phyloP scores from a whole-genome alignment of 1,284 basidiomycete genomes.

The Cutaneotrichosporon cavernicola region DNA sequence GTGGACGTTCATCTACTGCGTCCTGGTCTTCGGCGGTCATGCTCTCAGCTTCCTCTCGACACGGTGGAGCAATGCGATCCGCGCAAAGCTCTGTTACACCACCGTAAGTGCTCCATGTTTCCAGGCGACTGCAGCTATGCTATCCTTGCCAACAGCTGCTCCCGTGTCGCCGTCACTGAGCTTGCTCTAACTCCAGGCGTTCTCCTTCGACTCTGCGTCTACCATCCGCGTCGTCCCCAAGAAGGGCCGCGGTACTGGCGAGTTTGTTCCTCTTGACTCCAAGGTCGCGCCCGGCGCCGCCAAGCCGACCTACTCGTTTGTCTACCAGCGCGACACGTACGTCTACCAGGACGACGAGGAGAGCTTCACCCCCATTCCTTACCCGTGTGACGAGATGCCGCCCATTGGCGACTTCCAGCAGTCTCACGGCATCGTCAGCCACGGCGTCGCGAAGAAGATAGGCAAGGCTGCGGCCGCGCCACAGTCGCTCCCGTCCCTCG shows the following conservation, averaged over 20 bases:
- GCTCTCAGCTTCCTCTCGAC: conserved; percentile 91
- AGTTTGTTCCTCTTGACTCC: conserved; percentile 76
- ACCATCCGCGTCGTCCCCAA: conserved; percentile 82
- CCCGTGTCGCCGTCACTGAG: neutral
- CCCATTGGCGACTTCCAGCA: conserved; percentile 67
- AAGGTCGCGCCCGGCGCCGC: conserved; percentile 59
- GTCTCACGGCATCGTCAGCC: conserved; percentile 57
- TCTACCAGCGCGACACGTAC: conserved; percentile 95
- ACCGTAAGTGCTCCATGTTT: conserved; percentile 38
- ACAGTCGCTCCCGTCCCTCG: conserved; percentile 46
- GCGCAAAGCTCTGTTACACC: conserved; percentile 70
- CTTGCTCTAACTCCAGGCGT: conserved; percentile 56
- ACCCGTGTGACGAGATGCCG: conserved; percentile 77
- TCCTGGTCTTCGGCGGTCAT: conserved; percentile 79
- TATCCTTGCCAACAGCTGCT: neutral
- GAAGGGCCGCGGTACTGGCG: conserved; percentile 83
- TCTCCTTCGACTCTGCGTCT: conserved; percentile 68
- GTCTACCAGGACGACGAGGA: conserved; percentile 61
- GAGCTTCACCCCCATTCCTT: conserved; percentile 79
- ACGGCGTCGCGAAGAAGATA: conserved; percentile 22
- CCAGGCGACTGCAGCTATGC: neutral
- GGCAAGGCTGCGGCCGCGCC: conserved; percentile 4
- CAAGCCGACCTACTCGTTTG: conserved; percentile 73
- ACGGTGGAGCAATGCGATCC: conserved; percentile 79
- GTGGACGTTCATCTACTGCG: conserved; percentile 92